phyloP scores from a whole-genome alignment of 352 stramenopile genomes.

The Detonula confervacea region DNA sequence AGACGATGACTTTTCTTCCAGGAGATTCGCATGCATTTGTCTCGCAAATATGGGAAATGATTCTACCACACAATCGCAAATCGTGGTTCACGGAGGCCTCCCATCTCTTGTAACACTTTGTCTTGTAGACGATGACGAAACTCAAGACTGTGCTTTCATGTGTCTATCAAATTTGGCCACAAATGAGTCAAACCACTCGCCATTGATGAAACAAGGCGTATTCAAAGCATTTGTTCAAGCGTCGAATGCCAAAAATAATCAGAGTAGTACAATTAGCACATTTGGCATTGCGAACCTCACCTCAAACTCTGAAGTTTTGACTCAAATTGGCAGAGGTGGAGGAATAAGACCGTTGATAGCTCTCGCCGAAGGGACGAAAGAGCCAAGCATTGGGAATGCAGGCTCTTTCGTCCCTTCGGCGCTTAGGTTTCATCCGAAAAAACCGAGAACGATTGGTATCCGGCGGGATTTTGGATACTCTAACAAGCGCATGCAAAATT shows the following conservation, averaged over 20 bases:
- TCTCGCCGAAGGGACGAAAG: constrained; percentile 89
- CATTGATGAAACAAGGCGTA: constrained; percentile 89
- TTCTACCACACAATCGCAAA: constrained; percentile 88
- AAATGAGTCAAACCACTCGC: constrained; percentile 93
- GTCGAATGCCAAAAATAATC: constrained; percentile 85
- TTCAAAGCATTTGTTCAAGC: constrained; percentile 88
- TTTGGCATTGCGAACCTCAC: constrained; percentile 93
- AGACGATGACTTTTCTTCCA: constrained; percentile 88
- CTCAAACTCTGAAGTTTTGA: constrained; percentile 51
- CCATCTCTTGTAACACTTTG: constrained; percentile 88
- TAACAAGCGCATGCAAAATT: constrained; percentile 88
- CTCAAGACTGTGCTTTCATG: constrained; percentile 92
- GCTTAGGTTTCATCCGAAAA: constrained; percentile 86
- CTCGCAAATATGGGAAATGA: constrained; percentile 95
- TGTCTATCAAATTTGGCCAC: constrained; percentile 93
- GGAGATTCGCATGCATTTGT: constrained; percentile 92
- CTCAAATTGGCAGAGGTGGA: constrained; percentile 89
- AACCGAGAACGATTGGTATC: constrained; percentile 91
- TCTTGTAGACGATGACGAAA: constrained; percentile 84
- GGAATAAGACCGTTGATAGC: constrained; percentile 90
- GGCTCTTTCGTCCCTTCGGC: constrained; percentile 90
- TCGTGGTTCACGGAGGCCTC: constrained; percentile 93
- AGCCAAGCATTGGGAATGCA: constrained; percentile 93
- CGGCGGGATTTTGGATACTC: constrained; percentile 87
- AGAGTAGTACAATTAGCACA: constrained; percentile 89